Percentiles rank a stretch among this genome's conserved stretches.
These are phyloP conservation scores for Crucihimalaya himalaica DNA, from an alignment of 345 rosid species.

Conservation along the genomic window DNA sequence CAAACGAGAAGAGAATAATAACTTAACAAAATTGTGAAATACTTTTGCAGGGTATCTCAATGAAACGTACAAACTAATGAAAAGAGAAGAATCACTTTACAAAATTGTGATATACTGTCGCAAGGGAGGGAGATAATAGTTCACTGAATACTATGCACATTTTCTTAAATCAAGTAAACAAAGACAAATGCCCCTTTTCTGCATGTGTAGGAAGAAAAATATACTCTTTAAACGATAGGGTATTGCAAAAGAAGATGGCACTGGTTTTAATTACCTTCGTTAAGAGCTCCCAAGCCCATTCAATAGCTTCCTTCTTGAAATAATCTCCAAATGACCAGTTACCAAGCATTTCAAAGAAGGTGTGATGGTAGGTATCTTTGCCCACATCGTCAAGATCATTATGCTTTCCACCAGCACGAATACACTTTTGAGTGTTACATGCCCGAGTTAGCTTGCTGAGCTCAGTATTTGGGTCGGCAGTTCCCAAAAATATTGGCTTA, in stretches of 20 bases:
- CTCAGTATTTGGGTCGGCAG: conserved; percentile 77
- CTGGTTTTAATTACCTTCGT: conserved; percentile 50
- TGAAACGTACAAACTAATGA: background rate
- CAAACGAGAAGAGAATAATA: background rate
- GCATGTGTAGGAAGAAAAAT: background rate
- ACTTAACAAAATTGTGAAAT: background rate
- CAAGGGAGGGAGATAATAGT: conserved; percentile 1
- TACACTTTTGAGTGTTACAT: conserved; percentile 94
- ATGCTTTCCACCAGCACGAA: conserved; percentile 97
- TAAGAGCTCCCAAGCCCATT: conserved; percentile 97
- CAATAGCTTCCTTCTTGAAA: conserved; percentile 92
- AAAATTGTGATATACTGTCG: background rate
- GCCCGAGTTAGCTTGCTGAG: conserved; percentile 78
- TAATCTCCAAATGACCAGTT: conserved; percentile 99
- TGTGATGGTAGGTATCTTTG: conserved; percentile 96
- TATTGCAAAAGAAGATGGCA: background rate
- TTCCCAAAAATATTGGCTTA: conserved; percentile 91
- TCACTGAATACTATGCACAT: background rate
- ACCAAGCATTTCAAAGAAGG: conserved; percentile 99
- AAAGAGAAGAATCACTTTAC: conserved; percentile 10
- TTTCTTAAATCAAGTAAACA: background rate
- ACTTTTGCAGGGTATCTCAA: background rate
- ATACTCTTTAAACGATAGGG: background rate
- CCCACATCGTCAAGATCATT: conserved; percentile 98
- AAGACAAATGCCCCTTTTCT: background rate